phyloP scores from a whole-genome alignment of 1,284 basidiomycete genomes.

The Cystobasidiaceae sp. region DNA sequence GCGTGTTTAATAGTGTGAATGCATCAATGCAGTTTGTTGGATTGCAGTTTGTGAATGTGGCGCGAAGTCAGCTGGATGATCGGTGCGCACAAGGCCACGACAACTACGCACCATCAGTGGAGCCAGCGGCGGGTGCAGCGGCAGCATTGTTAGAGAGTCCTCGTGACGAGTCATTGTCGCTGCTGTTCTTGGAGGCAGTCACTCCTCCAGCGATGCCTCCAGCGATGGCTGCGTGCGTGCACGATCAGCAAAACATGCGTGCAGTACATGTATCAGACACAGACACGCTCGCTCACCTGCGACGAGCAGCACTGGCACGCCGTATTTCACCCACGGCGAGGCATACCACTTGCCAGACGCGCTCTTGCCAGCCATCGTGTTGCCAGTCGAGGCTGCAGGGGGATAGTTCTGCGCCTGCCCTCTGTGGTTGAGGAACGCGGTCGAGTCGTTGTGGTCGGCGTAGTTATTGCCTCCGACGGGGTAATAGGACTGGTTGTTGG shows the following conservation, averaged over 20 bases:
- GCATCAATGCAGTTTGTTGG: too few species aligned
- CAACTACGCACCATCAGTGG: conserved; percentile 49
- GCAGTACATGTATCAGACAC: too few species aligned
- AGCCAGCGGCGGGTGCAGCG: conserved; percentile 11
- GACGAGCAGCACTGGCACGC: background rate
- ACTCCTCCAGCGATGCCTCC: conserved; percentile 29
- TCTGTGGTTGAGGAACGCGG: too few species aligned
- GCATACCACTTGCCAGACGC: background rate
- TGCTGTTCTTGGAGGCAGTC: conserved; percentile 4
- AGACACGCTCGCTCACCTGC: too few species aligned
- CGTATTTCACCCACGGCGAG: background rate
- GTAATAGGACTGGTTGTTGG: too few species aligned
- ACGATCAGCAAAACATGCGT: too few species aligned
- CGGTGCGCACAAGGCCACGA: conserved; percentile 20
- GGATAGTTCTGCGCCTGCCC: too few species aligned
- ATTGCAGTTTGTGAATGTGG: too few species aligned
- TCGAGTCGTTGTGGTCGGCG: too few species aligned
- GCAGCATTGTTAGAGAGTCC: conserved; percentile 5
- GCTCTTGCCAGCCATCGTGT: background rate
- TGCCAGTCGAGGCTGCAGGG: too few species aligned
- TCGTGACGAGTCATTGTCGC: background rate
- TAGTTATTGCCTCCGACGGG: too few species aligned
- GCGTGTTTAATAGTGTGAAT: background rate
- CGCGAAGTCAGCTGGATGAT: conserved; percentile 10
- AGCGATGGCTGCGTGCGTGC: conserved; percentile 31